A percentile compares a stretch with the other conserved stretches of the same genome.
phyloP scores from a whole-genome alignment of 164 flowering plant genomes.

The Stephania japonica region DNA sequence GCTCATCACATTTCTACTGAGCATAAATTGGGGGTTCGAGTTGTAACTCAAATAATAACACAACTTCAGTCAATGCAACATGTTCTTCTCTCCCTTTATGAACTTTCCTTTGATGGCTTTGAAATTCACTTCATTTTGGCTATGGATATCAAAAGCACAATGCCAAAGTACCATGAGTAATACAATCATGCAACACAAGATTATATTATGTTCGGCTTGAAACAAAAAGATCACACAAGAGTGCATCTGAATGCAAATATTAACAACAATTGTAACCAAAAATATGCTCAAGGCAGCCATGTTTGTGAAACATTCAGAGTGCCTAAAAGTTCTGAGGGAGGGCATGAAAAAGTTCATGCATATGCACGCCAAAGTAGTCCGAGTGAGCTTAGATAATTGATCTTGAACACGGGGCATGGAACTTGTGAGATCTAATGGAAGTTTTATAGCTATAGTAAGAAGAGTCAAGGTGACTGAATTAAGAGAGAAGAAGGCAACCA shows the following conservation, averaged over 20 bases:
- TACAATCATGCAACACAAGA: slow-evolving; percentile 8
- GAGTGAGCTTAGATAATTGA: too few relatives aligned
- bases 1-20: too few relatives aligned
- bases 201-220: not conserved
- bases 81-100: not conserved
- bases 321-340: too few relatives aligned
- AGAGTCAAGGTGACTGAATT: too few relatives aligned
- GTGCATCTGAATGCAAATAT: slow-evolving; percentile 8
- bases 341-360: slow-evolving; percentile 9
- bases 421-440: too few relatives aligned
- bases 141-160: not conserved
- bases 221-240: slow-evolving; percentile 9
- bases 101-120: not conserved
- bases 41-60: too few relatives aligned
- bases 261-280: not conserved
- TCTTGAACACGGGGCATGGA: too few relatives aligned
- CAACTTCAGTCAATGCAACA: too few relatives aligned
- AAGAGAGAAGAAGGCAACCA: too few relatives aligned
- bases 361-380: not conserved
- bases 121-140: not conserved
- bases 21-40: too few relatives aligned
- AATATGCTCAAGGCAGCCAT: slow-evolving; percentile 4
- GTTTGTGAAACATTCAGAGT: slow-evolving; percentile 1
- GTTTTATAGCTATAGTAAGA: too few relatives aligned
- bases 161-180: slow-evolving; percentile 9